phyloP scores from a whole-genome alignment of 148 eudicot genomes.

The Simmondsia chinensis region DNA sequence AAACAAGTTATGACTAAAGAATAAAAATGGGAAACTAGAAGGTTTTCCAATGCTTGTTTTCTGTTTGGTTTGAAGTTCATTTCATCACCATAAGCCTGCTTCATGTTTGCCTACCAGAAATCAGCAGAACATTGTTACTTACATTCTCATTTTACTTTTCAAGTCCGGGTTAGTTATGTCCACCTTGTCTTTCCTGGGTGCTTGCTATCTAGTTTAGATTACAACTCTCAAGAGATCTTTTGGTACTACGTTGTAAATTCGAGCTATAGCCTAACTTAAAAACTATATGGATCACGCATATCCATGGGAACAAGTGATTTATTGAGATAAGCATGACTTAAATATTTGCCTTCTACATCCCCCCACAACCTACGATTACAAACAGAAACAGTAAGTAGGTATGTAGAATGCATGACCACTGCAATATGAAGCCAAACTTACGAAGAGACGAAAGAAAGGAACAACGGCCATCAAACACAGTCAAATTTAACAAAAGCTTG shows the following conservation, averaged over 20 bases:
- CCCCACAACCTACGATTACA: too few species aligned
- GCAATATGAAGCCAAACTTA: too few species aligned
- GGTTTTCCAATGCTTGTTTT: neutral
- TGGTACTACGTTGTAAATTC: neutral
- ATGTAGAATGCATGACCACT: too few species aligned
- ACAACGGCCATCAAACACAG: too few species aligned
- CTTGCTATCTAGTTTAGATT: neutral
- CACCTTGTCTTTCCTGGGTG: neutral
- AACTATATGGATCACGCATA: neutral
- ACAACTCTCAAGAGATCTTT: neutral
- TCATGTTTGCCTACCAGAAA: neutral
- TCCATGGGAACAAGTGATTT: too few species aligned
- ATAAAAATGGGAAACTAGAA: neutral
- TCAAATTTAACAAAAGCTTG: too few species aligned
- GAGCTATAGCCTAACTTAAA: neutral
- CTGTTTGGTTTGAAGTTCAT: neutral
- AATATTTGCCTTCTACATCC: too few species aligned
- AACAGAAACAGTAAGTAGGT: too few species aligned
- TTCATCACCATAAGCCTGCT: neutral
- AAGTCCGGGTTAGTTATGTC: neutral
- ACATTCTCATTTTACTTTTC: neutral
- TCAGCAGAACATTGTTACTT: neutral
- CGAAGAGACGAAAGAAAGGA: too few species aligned
- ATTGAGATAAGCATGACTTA: too few species aligned
- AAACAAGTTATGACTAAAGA: constrained; percentile 28